These are phyloP conservation scores for Dactylellina leptospora DNA, from an alignment of 2,329 filamentous ascomycete genomes.

Conservation along the genomic window DNA sequence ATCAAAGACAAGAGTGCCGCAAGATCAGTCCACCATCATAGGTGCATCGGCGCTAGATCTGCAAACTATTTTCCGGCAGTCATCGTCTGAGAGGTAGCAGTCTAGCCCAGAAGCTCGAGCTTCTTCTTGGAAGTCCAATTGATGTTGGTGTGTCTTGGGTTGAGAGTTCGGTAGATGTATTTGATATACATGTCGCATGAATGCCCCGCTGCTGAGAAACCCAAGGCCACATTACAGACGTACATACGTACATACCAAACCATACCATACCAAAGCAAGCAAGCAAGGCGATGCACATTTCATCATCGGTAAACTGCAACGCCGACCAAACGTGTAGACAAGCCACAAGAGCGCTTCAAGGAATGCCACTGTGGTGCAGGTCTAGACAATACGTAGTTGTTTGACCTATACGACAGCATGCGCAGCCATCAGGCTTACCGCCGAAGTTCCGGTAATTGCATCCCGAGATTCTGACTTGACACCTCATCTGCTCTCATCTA, in stretches of 20 bases:
- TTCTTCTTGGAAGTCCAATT: too few species aligned
- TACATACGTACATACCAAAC: too few species aligned
- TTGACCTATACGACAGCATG: not conserved
- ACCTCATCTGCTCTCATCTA: not conserved
- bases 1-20: conserved; percentile 33
- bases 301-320: conserved; percentile 19
- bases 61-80: conserved; percentile 46
- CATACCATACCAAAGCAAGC: too few species aligned
- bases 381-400: not conserved
- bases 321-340: too few species aligned
- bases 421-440: not conserved
- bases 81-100: conserved; percentile 4
- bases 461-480: not conserved
- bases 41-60: conserved; percentile 36
- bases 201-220: not conserved
- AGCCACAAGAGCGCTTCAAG: too few species aligned
- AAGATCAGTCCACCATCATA: conserved; percentile 33
- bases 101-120: too few species aligned
- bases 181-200: not conserved
- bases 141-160: not conserved
- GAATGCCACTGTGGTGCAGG: too few species aligned
- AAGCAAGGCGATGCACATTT: conserved; percentile 40
- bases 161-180: conserved; percentile 1
- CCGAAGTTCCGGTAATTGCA: not conserved
- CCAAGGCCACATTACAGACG: too few species aligned